Conservation (phyloP, 2,329 filamentous ascomycete species). For the Colletotrichum sansevieriae region DNA sequence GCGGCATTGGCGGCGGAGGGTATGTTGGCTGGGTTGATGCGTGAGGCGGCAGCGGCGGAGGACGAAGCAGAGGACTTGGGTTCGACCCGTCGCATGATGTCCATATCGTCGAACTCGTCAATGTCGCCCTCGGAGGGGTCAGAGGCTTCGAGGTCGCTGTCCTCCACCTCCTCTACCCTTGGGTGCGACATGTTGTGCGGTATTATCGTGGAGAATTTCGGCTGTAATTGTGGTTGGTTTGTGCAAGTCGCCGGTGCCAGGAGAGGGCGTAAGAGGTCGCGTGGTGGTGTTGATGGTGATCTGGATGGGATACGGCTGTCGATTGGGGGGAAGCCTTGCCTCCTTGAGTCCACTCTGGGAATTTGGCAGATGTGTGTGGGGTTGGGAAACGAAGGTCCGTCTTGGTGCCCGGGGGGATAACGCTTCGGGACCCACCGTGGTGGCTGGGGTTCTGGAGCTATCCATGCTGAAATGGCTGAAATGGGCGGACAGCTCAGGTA, state of each 20-base stretch:
- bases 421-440: slow-evolving; percentile 20
- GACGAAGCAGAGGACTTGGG: slow-evolving; percentile 50
- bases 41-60: slow-evolving; percentile 42
- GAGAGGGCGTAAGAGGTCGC: slow-evolving; percentile 15
- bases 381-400: slow-evolving; percentile 33
- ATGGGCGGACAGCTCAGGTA: not conserved
- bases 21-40: slow-evolving; percentile 53
- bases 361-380: slow-evolving; percentile 37
- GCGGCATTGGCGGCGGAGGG: slow-evolving; percentile 48
- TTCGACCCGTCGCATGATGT: slow-evolving; percentile 65
- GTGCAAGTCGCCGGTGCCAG: slow-evolving; percentile 18
- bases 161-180: slow-evolving; percentile 91
- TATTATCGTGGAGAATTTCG: slow-evolving; percentile 1
- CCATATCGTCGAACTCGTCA: slow-evolving; percentile 70
- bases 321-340: slow-evolving; percentile 36
- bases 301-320: slow-evolving; percentile 31
- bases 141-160: slow-evolving; percentile 77
- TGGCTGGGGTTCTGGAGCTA: slow-evolving; percentile 16
- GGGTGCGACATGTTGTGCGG: slow-evolving; percentile 79
- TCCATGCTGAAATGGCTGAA: not conserved
- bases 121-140: slow-evolving; percentile 93
- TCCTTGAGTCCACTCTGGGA: slow-evolving; percentile 32
- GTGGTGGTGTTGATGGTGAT: not conserved
- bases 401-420: slow-evolving; percentile 21
- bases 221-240: slow-evolving; percentile 8